phyloP scores from a whole-genome alignment of 2,329 filamentous ascomycete genomes.

The Calonectria naviculata region DNA sequence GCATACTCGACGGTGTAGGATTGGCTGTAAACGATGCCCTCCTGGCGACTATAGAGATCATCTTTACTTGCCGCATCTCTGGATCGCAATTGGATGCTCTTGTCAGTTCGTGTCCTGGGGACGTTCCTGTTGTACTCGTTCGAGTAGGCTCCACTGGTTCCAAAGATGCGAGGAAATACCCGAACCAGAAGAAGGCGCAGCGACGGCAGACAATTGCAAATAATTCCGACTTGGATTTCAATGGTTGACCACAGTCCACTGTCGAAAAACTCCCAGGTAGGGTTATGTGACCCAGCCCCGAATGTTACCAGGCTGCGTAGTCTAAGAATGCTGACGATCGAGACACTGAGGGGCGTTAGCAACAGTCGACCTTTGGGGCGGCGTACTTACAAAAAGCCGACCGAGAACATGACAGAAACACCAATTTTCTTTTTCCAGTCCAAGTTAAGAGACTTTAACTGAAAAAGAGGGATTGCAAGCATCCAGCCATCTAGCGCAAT shows the following conservation, averaged over 20 bases:
- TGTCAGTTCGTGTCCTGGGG: background rate
- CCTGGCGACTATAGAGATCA: slow-evolving; percentile 15
- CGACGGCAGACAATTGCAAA: slow-evolving; percentile 52
- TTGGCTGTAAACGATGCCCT: slow-evolving; percentile 35
- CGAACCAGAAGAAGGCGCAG: slow-evolving; percentile 48
- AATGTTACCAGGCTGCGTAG: slow-evolving; percentile 48
- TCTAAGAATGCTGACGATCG: slow-evolving; percentile 51
- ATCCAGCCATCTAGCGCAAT: slow-evolving; percentile 65
- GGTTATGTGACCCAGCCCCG: slow-evolving; percentile 40
- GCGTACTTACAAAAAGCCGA: slow-evolving; percentile 52
- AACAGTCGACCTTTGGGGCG: too few relatives aligned
- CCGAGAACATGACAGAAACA: slow-evolving; percentile 61
- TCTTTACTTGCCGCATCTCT: background rate
- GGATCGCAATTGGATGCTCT: background rate
- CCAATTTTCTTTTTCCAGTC: slow-evolving; percentile 61
- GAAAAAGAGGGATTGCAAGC: slow-evolving; percentile 60
- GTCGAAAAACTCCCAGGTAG: slow-evolving; percentile 48
- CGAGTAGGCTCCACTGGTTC: slow-evolving; percentile 40
- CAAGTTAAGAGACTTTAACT: slow-evolving; percentile 55
- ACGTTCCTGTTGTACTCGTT: slow-evolving; percentile 20
- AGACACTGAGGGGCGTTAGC: slow-evolving; percentile 33
- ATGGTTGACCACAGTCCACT: slow-evolving; percentile 50
- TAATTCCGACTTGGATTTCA: slow-evolving; percentile 52
- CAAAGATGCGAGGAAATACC: slow-evolving; percentile 50
- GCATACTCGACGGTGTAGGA: slow-evolving; percentile 47